Evolutionary conservation across 805 yeast genomes (phyloP), one percentile per base, ranked within the genome.

Genomic region (Ogataea ganodermae): DNA sequence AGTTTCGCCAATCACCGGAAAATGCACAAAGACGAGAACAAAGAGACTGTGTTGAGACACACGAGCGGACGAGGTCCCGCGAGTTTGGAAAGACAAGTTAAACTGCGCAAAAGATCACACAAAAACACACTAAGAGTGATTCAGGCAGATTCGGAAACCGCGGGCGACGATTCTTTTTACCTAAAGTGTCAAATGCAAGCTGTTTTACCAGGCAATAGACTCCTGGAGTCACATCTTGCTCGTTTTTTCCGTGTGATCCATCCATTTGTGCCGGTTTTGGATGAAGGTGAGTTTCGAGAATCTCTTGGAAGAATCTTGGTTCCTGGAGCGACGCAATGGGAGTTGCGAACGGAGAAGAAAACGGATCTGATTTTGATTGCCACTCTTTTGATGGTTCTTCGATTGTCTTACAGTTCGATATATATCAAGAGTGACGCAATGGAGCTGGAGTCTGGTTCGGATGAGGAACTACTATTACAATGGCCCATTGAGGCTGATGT

Each of bases 181-280:
- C 40, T 50, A 10, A 40, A 45, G 18, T 12, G 13, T 35, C 45
- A 48, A 20, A 45, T 62, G 44, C 45, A 46, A 8, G n/a, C 36
- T 17, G 44, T 46, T 3, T 40, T 68, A 12, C 71, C 72, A 1
- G 45, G 61, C 4, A 61, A 62, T 44, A 59, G 56, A 22, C 66
- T 70, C 0, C 59, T 75, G 3, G 60, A 72, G 66, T 48, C 58
- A n/a, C 66, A 73, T 40, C 49, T 76, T 8, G 62, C 69, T 20
- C 56, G 68, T 33, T 78, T 69, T 46, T 74, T 77, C 55, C 43
- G 45, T 1, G 46, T 58, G 3, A 59, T 75, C 1, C 74, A 76
- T 52, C 79, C 81, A 3, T 73, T 68, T 42, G 63, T 75, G 50
- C 81, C 83, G 0, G 67, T 73, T 24, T 45, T 76, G 18, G 79